A percentile compares a stretch with the other conserved stretches of the same genome.
These are phyloP conservation scores for Alternaria rosae DNA, from an alignment of 2,329 filamentous ascomycete genomes.

Conservation along the genomic window DNA sequence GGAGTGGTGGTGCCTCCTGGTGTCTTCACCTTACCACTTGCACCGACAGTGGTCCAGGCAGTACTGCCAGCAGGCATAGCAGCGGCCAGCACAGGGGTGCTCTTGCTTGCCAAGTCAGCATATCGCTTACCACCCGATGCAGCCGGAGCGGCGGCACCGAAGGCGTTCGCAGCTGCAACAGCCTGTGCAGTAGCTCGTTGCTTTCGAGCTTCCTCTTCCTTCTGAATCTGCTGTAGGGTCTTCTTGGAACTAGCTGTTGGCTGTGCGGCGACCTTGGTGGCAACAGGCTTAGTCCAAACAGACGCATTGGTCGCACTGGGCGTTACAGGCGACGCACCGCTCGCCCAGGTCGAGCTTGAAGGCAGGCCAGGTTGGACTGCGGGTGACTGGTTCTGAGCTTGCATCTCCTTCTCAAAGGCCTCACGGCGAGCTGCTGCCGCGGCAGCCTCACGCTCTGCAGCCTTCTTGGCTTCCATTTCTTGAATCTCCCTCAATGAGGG, in stretches of 20 bases:
- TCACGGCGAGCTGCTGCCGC: slow-evolving; percentile 80
- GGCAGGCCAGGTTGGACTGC: slow-evolving; percentile 80
- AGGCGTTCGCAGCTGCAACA: slow-evolving; percentile 54
- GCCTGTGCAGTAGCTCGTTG: slow-evolving; percentile 68
- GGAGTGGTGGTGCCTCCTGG: slow-evolving; percentile 66
- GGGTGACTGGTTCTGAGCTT: slow-evolving; percentile 64
- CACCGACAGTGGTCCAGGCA: slow-evolving; percentile 95
- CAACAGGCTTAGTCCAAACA: slow-evolving; percentile 69
- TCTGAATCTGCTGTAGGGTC: slow-evolving; percentile 94
- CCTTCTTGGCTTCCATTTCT: slow-evolving; percentile 91
- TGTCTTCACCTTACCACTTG: slow-evolving; percentile 87
- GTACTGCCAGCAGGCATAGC: slow-evolving; percentile 55
- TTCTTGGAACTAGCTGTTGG: slow-evolving; percentile 69
- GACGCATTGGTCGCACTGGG: slow-evolving; percentile 56
- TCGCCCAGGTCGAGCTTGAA: slow-evolving; percentile 88
- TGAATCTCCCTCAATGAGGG: slow-evolving; percentile 97
- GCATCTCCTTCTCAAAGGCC: slow-evolving; percentile 80
- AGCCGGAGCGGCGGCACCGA: slow-evolving; percentile 55
- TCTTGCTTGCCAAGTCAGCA: slow-evolving; percentile 90
- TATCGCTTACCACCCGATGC: slow-evolving; percentile 78
- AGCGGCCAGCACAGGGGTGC: slow-evolving; percentile 53
- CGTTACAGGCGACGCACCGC: slow-evolving; percentile 70
- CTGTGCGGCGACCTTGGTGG: slow-evolving; percentile 57
- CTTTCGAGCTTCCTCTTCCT: slow-evolving; percentile 92
- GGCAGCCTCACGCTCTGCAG: slow-evolving; percentile 84